Percentiles rank a stretch among this genome's conserved stretches.
These are phyloP conservation scores for Pseudocercospora macadamiae DNA, from an alignment of 2,329 filamentous ascomycete species.

Conservation along the genomic window DNA sequence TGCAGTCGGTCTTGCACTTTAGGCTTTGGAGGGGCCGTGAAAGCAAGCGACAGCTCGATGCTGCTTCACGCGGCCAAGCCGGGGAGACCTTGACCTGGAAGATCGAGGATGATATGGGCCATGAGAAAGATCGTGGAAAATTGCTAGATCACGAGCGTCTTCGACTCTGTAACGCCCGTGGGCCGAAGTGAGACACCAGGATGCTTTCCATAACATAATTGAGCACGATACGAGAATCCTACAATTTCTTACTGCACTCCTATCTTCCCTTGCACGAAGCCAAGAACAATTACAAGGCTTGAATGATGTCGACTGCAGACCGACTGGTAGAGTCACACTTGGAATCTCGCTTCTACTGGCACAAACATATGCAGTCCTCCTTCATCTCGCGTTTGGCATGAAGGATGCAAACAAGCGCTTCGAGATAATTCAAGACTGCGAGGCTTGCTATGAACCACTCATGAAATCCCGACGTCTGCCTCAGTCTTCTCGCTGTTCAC, in stretches of 20 bases:
- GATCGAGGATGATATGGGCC: too few species aligned
- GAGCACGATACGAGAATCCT: not conserved
- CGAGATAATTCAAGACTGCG: not conserved
- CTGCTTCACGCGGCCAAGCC: too few species aligned
- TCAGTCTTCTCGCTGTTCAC: not conserved
- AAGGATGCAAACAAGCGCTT: not conserved
- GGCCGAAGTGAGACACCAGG: too few species aligned
- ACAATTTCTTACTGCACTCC: not conserved
- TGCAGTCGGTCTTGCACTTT: not conserved
- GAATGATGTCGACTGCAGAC: not conserved
- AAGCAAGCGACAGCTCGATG: not conserved
- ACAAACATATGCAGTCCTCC: not conserved
- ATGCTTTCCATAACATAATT: too few species aligned
- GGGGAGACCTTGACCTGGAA: not conserved
- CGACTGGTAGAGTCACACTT: too few species aligned
- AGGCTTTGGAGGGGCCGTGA: not conserved
- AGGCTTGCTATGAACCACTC: not conserved
- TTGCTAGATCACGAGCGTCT: too few species aligned
- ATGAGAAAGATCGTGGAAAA: not conserved
- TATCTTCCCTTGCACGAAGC: not conserved
- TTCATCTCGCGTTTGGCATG: not conserved
- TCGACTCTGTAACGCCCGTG: too few species aligned
- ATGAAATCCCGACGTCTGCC: too few species aligned
- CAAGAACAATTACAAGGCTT: not conserved
- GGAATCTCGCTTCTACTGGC: slow-evolving; percentile 2